phyloP scores from a whole-genome alignment of 2,329 filamentous ascomycete species.

The Rutstroemia sydowiana region DNA sequence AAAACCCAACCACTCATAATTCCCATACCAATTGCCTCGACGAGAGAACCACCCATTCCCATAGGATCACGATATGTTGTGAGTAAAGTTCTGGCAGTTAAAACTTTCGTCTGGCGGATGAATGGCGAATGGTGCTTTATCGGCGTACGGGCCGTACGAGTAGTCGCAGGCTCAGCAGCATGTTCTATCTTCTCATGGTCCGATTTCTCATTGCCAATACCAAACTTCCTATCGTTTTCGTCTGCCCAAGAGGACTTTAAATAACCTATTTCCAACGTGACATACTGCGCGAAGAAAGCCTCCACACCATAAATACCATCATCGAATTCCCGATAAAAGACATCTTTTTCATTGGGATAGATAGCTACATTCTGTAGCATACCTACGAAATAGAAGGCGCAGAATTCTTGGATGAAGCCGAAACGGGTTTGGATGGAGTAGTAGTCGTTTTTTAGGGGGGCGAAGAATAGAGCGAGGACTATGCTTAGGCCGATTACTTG shows the following conservation, averaged over 20 bases:
- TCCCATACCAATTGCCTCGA: constrained; percentile 65
- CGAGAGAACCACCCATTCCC: constrained; percentile 62
- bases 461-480: constrained; percentile 62
- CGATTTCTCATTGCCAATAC: too few species aligned
- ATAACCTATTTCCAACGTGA: constrained; percentile 55
- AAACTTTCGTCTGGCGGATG: constrained; percentile 53
- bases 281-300: constrained; percentile 65
- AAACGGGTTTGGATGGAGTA: constrained; percentile 64
- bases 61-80: constrained; percentile 71
- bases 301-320: constrained; percentile 66
- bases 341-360: constrained; percentile 64
- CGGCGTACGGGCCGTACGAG: constrained; percentile 12
- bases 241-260: constrained; percentile 55
- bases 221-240: constrained; percentile 22
- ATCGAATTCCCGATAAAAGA: constrained; percentile 70
- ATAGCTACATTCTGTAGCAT: constrained; percentile 75
- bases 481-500: constrained; percentile 58
- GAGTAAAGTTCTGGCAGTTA: constrained; percentile 62
- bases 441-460: constrained; percentile 63
- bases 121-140: constrained; percentile 44
- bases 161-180: background rate
- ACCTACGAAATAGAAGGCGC: constrained; percentile 65
- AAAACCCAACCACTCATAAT: constrained; percentile 70
- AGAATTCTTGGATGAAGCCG: constrained; percentile 66
- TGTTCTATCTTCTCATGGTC: constrained; percentile 9